Evolutionary conservation across 2,329 filamentous ascomycete genomes (phyloP), one percentile per base, ranked within the genome.

Genomic region (Paramyrothecium sp.): DNA sequence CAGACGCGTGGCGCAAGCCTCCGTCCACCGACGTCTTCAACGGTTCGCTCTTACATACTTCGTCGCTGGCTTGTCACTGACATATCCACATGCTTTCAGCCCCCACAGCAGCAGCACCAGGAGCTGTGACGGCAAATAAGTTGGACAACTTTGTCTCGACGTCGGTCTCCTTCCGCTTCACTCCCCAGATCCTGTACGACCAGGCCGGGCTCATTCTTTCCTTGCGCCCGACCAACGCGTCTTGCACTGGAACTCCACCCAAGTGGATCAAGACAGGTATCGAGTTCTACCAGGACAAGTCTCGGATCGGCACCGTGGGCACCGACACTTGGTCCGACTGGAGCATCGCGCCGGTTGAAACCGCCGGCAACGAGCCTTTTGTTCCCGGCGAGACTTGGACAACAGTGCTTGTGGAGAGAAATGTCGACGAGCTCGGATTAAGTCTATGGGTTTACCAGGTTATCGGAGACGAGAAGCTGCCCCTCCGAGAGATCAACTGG

Each of bases 211-310:
- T 55, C 20, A 23, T 55, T 12, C 26, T 55, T 19, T 22, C 54
- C 17, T 16, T 55, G 22, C 26, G 38, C 13, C 53, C 53, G 5
- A n/a, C 33, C 17, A 47, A 26, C 21, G 20, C 46, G 7, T 17
- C 46, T 23, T n/a, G 11, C 51, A 41, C 30, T 21, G 30, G 17
- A 30, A 38, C 19, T 11, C 54, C 54, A 21, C 54, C 74, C 19
- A 85, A 88, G 65, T 92, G 89, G 89, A 78, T 92, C 66, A 92
- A 92, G 71, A 83, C 86, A 2, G 89, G 89, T 33, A 82, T 92
- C 59, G 89, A 91, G 69, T 85, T 83, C 71, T 87, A 87, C 70
- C 74, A 87, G 54, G 78, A 76, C 51, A 71, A 74, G 54, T 81
- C 86, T 2, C 82, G 85, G 61, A 71, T 91, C 10, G 85, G 84